Conservation (phyloP, 805 yeast species). For the Tetrapisispora nanseiensis region DNA sequence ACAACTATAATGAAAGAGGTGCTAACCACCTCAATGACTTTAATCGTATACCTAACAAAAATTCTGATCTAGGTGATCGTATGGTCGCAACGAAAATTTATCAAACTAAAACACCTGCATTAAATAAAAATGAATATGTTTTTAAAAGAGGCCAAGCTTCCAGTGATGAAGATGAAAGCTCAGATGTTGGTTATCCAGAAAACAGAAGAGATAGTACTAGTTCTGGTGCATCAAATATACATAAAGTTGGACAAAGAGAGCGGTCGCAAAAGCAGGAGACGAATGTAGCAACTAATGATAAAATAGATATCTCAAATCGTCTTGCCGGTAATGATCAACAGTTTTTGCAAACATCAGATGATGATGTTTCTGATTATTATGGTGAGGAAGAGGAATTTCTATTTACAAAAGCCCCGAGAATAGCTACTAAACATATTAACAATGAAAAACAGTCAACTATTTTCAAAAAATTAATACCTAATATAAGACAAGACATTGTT, state of each 20-base stretch:
- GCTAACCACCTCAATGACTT: neutral
- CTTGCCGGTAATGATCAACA: too few species aligned
- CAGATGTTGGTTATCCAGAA: neutral
- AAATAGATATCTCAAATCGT: too few species aligned
- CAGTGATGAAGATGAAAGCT: neutral
- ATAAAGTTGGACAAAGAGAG: too few species aligned
- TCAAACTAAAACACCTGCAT: neutral
- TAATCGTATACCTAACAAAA: neutral
- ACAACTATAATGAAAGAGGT: neutral
- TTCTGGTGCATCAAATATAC: too few species aligned
- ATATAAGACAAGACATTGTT: too few species aligned
- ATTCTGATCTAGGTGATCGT: neutral
- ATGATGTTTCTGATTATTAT: slow-evolving; percentile 6
- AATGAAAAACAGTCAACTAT: neutral
- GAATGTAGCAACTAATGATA: neutral
- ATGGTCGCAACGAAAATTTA: neutral
- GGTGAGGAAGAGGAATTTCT: slow-evolving; percentile 9
- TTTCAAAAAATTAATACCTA: neutral
- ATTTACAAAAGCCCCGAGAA: neutral
- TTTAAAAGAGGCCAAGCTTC: neutral
- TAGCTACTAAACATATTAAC: neutral
- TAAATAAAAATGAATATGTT: neutral
- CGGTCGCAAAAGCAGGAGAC: too few species aligned
- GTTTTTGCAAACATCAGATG: too few species aligned
- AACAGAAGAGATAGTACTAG: neutral